A percentile compares a stretch with the other conserved stretches of the same genome.
phyloP scores from a whole-genome alignment of 2,329 filamentous ascomycete species.

The Aspergillus ochraceoroseus region DNA sequence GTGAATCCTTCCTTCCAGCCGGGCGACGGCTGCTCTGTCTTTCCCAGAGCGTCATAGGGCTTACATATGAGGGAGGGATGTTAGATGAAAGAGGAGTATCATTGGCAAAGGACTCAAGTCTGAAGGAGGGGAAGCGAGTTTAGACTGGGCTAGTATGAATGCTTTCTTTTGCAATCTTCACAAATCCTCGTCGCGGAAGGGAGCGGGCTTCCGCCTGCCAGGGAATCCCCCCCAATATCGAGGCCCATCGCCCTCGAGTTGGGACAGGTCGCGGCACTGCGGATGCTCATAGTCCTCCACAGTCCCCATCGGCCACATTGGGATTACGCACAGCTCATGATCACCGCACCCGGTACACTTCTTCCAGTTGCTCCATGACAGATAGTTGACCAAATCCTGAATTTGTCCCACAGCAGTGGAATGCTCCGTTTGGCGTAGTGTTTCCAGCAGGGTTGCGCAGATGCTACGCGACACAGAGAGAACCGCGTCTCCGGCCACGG shows the following conservation, averaged over 20 bases:
- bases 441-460: constrained; percentile 31
- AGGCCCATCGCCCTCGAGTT: constrained; percentile 22
- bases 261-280: constrained; percentile 37
- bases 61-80: constrained; percentile 1
- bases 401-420: constrained; percentile 31
- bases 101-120: too few species aligned
- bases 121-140: too few species aligned
- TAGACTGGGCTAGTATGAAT: too few species aligned
- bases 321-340: constrained; percentile 57
- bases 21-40: not conserved
- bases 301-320: constrained; percentile 59
- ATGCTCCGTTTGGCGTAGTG: constrained; percentile 22
- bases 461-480: constrained; percentile 29
- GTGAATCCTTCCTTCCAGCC: not conserved
- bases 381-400: constrained; percentile 44
- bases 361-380: constrained; percentile 60
- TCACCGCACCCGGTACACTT: constrained; percentile 50
- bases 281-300: constrained; percentile 52
- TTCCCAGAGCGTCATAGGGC: not conserved
- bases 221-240: constrained; percentile 28
- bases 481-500: constrained; percentile 29
- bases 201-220: constrained; percentile 1
- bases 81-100: not conserved
- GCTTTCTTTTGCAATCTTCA: too few species aligned
- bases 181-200: too few species aligned